Conservation (phyloP, 2,329 filamentous ascomycete genomes). For the Ophiostoma sp. region DNA sequence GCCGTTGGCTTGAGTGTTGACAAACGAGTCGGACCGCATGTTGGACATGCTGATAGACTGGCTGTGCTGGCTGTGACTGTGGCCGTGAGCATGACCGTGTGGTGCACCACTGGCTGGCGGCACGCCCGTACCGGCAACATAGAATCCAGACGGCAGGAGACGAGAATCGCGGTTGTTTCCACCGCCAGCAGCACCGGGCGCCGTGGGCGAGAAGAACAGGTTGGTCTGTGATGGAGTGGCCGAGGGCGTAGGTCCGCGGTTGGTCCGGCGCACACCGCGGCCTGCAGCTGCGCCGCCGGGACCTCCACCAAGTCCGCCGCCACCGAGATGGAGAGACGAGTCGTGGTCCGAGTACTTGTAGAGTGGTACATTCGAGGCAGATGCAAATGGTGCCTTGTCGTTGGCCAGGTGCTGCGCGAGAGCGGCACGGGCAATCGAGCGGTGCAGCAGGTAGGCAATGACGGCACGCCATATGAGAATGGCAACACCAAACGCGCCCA, state of each 20-base stretch:
- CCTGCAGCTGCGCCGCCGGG: constrained; percentile 30
- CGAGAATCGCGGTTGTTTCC: constrained; percentile 60
- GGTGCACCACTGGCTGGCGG: constrained; percentile 29
- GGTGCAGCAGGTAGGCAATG: constrained; percentile 85
- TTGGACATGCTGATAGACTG: constrained; percentile 58
- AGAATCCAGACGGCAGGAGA: constrained; percentile 90
- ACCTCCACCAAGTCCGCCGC: constrained; percentile 41
- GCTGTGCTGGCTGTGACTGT: not conserved
- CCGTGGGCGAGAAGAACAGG: constrained; percentile 94
- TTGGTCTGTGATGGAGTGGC: constrained; percentile 59
- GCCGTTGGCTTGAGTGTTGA: constrained; percentile 42
- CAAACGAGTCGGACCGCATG: constrained; percentile 54
- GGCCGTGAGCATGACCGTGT: not conserved
- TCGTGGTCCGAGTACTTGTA: constrained; percentile 60
- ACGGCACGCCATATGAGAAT: constrained; percentile 83
- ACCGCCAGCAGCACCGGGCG: constrained; percentile 48
- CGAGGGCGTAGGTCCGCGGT: constrained; percentile 49
- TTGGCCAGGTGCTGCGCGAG: constrained; percentile 64
- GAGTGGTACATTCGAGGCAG: constrained; percentile 49
- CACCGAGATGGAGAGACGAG: constrained; percentile 48
- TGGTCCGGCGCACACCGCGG: constrained; percentile 49
- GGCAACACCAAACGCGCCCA: constrained; percentile 76
- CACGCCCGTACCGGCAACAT: constrained; percentile 57
- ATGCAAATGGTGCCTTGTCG: constrained; percentile 60
- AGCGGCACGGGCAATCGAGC: constrained; percentile 83